A percentile compares a stretch with the other conserved stretches of the same genome.
phyloP scores from a whole-genome alignment of 345 rosid genomes.

The Hibiscus mutabilis region DNA sequence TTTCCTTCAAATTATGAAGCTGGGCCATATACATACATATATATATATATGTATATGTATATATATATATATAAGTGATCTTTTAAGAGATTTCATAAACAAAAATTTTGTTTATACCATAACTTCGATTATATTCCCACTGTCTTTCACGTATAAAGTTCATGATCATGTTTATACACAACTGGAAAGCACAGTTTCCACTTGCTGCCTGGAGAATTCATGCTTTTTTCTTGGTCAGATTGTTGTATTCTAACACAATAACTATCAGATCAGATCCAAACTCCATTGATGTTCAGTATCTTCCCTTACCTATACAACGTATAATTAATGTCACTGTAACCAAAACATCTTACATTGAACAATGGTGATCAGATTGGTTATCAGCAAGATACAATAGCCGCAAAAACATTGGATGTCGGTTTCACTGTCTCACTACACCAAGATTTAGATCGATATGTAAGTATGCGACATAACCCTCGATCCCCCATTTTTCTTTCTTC shows the following conservation, averaged over 20 bases:
- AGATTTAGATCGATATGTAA: neutral
- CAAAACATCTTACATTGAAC: neutral
- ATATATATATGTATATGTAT: too few species aligned
- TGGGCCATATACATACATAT: too few species aligned
- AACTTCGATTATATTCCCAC: too few species aligned
- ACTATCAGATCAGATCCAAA: neutral
- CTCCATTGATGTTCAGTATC: neutral
- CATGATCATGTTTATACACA: too few species aligned
- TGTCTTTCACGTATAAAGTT: too few species aligned
- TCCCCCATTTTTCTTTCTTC: neutral
- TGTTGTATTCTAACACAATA: neutral
- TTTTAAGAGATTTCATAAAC: too few species aligned
- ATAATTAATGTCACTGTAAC: neutral
- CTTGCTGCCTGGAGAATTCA: neutral
- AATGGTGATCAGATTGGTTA: neutral
- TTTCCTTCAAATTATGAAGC: too few species aligned
- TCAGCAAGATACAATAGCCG: neutral
- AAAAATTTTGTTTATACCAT: neutral
- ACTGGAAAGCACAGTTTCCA: too few species aligned
- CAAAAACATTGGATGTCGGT: neutral
- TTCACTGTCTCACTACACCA: neutral
- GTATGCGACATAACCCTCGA: neutral
- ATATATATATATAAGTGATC: too few species aligned
- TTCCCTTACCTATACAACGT: neutral
- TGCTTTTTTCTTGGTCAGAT: too few species aligned